Evolutionary conservation across 2,329 filamentous ascomycete species (phyloP), one percentile per base, ranked within the genome.

Genomic region (Diaporthe vaccinii): DNA sequence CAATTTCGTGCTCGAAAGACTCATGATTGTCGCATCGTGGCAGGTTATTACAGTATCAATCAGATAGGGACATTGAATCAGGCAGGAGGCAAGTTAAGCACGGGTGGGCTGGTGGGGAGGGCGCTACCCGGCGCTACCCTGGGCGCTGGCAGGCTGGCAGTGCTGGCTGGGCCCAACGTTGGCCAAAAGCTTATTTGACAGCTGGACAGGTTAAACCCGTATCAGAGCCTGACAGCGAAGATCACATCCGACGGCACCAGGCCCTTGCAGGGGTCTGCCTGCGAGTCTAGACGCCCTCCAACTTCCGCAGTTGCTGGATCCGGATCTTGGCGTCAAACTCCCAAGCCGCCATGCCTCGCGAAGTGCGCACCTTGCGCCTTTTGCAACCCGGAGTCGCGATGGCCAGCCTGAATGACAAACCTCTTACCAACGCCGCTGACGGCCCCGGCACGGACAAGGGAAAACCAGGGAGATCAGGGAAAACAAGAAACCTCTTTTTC

Each of bases 281-380:
- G 65, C 34, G 31, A 39, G 46, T 10, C 46, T 10, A 14, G 46
- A 53, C 31, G 46, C 65, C 65, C 65, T 31, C 46, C 49, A 55
- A 55, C 31, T 69, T 69, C 65, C 65, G 65, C 65, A 69, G 65
- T 69, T 69, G 65, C 65, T 69, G 22, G n/a, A 69, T 69, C 46
- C 9, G 49, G 65, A 69, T 69, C 65, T 69, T 69, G 65, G 65
- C 39, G 39, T 28, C 22, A 22, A 62, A 44, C 39, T 31, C 39
- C 65, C 49, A 55, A 68, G 65, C 65, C 65, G 46, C 65, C 65
- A 55, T 69, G 65, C 25, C 41, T 65, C n/a, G 46, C 41, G 6
- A 5, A n/a, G 10, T 28, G 25, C 62, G 20, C 41, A 51, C 31
- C 22, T 20, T 44, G 58, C 22, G 36, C 36, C 6, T 31, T 31